Conservation (phyloP, 208 protist species). For the Angomonas ambiguus region DNA sequence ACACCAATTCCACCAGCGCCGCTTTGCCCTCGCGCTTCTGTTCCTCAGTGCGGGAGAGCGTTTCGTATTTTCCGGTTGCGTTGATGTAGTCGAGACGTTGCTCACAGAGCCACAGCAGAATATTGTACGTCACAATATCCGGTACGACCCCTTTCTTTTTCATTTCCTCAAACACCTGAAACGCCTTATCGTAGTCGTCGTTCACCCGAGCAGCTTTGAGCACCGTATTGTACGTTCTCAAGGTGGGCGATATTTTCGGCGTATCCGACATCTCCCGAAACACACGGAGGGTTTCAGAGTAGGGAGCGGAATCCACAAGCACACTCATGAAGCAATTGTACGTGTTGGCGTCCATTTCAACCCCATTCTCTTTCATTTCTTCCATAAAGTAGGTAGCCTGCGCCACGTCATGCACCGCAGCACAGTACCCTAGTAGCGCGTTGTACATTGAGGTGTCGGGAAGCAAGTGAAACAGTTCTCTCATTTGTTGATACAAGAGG, state of each 20-base stretch:
- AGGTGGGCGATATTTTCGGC: slow-evolving; percentile 41
- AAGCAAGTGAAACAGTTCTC: slow-evolving; percentile 55
- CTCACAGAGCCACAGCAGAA: slow-evolving; percentile 73
- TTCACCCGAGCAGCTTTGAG: slow-evolving; percentile 62
- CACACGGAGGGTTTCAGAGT: slow-evolving; percentile 69
- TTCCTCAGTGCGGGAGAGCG: slow-evolving; percentile 44
- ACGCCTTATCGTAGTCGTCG: slow-evolving; percentile 85
- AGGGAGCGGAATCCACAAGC: slow-evolving; percentile 77
- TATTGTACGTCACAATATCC: slow-evolving; percentile 90
- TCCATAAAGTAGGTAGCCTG: slow-evolving; percentile 86
- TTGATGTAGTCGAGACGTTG: slow-evolving; percentile 80
- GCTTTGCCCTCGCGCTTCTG: slow-evolving; percentile 47
- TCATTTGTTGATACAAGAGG: slow-evolving; percentile 83
- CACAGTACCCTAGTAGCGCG: slow-evolving; percentile 87
- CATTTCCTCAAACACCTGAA: slow-evolving; percentile 90
- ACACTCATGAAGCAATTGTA: slow-evolving; percentile 92
- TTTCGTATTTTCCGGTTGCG: slow-evolving; percentile 33
- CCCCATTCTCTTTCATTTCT: slow-evolving; percentile 80
- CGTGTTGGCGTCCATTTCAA: slow-evolving; percentile 76
- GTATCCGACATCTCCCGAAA: slow-evolving; percentile 66
- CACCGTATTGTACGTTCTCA: slow-evolving; percentile 88
- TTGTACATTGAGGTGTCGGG: slow-evolving; percentile 86
- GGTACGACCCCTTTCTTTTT: slow-evolving; percentile 80
- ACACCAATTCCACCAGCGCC: slow-evolving; percentile 61
- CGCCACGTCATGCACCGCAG: slow-evolving; percentile 74